Evolutionary conservation across 2,329 filamentous ascomycete genomes (phyloP).

Genomic region (Colletotrichum scovillei): DNA sequence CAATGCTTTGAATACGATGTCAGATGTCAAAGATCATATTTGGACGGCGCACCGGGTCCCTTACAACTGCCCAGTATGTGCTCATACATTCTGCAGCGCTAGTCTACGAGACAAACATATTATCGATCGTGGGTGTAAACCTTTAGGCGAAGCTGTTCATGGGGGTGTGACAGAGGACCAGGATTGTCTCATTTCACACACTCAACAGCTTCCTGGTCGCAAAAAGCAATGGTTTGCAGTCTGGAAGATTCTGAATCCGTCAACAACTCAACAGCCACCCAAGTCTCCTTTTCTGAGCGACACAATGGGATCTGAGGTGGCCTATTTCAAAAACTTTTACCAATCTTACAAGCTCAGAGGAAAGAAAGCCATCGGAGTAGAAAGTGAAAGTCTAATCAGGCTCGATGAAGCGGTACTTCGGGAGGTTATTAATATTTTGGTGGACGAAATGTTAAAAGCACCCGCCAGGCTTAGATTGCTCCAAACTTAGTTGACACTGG

Average conservation of each 20-base stretch:
- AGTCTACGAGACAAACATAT: not conserved
- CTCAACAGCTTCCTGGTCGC: slow-evolving; percentile 32
- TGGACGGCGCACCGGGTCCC: not conserved
- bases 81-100: not conserved
- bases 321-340: not conserved
- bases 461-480: no score
- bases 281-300: no score
- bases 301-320: slow-evolving; percentile 14
- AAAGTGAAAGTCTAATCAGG: no score
- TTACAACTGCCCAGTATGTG: slow-evolving; percentile 4
- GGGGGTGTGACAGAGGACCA: slow-evolving; percentile 40
- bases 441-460: no score
- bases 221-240: slow-evolving; percentile 42
- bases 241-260: slow-evolving; percentile 40
- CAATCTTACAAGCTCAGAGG: no score
- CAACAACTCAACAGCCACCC: slow-evolving; percentile 33
- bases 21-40: slow-evolving; percentile 1
- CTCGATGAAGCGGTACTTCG: no score
- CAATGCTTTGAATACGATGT: not conserved
- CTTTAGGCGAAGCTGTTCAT: slow-evolving; percentile 7
- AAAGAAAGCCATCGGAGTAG: no score
- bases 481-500: no score
- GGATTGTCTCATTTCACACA: slow-evolving; percentile 6
- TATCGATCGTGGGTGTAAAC: slow-evolving; percentile 18
- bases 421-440: no score